Conservation (phyloP, 306 rosid species). For the Astragalus membranaceus region DNA sequence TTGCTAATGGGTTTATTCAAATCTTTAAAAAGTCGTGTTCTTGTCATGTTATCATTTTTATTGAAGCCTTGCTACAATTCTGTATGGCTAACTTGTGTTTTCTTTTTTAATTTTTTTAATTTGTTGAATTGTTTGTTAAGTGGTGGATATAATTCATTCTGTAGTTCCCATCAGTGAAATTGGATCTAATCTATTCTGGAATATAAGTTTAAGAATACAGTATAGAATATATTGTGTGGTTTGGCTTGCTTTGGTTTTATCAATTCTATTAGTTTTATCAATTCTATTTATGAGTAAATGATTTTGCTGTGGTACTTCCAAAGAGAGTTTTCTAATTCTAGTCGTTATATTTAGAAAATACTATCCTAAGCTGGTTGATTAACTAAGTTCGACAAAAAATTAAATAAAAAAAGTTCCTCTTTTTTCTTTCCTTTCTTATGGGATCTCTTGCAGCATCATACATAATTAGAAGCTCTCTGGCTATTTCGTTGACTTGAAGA, state of each 20-base stretch:
- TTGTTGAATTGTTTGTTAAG: slow-evolving; percentile 5
- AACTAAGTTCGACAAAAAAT: background rate
- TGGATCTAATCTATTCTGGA: slow-evolving; percentile 15
- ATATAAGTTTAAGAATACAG: slow-evolving; percentile 15
- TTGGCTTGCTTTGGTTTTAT: slow-evolving; percentile 15
- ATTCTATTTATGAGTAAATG: too few relatives aligned
- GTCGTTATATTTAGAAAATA: slow-evolving; percentile 1
- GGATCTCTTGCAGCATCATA: slow-evolving; percentile 21
- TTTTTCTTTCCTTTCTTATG: background rate
- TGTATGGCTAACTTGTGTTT: background rate
- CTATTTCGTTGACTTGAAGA: background rate
- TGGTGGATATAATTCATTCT: slow-evolving; percentile 13
- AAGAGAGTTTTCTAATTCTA: background rate
- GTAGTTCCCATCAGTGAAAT: slow-evolving; percentile 8
- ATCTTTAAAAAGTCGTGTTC: background rate
- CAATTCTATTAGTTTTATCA: slow-evolving; percentile 13
- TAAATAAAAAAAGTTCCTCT: background rate
- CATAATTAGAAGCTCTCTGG: background rate
- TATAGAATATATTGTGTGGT: slow-evolving; percentile 21
- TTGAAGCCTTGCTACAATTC: background rate
- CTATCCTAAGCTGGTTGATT: background rate
- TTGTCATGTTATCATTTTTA: background rate
- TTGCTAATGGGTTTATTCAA: slow-evolving; percentile 24
- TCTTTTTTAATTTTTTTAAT: background rate
- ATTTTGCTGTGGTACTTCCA: too few relatives aligned